These are phyloP conservation scores for Gonium pectorale DNA, from an alignment of 139 green algal genomes.

Conservation along the genomic window DNA sequence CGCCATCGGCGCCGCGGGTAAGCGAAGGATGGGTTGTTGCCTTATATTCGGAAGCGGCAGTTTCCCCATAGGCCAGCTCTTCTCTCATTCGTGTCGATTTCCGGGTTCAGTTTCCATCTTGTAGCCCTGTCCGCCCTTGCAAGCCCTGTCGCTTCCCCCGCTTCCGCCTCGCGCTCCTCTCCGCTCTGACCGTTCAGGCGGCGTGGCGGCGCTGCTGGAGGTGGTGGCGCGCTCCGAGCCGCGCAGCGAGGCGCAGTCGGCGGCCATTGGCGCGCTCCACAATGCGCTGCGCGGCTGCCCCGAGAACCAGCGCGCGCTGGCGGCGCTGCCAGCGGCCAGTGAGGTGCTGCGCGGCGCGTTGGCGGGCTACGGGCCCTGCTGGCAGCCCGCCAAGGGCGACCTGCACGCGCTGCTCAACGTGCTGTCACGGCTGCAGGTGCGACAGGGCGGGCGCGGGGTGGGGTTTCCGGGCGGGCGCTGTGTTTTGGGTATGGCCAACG, in stretches of 20 bases:
- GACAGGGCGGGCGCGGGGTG: too few species aligned
- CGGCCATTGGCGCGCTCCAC: slow-evolving; percentile 33
- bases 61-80: not conserved
- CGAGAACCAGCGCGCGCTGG: slow-evolving; percentile 46
- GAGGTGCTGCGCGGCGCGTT: slow-evolving; percentile 40
- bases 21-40: not conserved
- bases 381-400: slow-evolving; percentile 40
- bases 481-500: not conserved
- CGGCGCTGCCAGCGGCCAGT: slow-evolving; percentile 11
- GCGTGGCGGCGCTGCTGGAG: slow-evolving; percentile 35
- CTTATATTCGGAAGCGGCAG: not conserved
- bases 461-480: not conserved
- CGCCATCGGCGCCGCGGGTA: slow-evolving; percentile 39
- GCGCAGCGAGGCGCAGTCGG: slow-evolving; percentile 15
- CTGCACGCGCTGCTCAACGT: slow-evolving; percentile 45
- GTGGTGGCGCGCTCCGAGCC: slow-evolving; percentile 17
- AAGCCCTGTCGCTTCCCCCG: too few species aligned
- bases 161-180: not conserved
- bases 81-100: too few species aligned
- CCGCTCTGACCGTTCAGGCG: slow-evolving; percentile 29
- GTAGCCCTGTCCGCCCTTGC: too few species aligned
- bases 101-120: too few species aligned
- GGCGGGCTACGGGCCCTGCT: slow-evolving; percentile 41
- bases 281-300: slow-evolving; percentile 39
- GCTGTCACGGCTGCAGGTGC: slow-evolving; percentile 36